Evolutionary conservation across 1,284 basidiomycete genomes (phyloP), one percentile per base, ranked within the genome.

Genomic region (Pterula multifida): DNA sequence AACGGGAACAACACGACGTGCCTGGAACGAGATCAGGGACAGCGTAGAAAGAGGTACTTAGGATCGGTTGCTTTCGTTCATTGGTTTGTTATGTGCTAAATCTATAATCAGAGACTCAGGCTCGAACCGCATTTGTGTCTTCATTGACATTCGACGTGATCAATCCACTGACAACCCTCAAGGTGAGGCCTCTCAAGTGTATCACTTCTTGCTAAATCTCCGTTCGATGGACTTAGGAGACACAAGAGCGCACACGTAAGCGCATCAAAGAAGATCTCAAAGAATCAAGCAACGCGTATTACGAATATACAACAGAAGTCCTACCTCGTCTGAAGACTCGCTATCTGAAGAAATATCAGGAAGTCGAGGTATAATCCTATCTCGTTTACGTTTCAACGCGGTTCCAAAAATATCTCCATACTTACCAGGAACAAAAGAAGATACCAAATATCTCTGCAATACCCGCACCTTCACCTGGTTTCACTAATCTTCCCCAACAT

Each of bases 211-310:
- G 36, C 22, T 45, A 45, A 50, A 49, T 47, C 56, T 12, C 9
- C 9, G 9, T 50, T 49, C 26, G 3, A 28, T 52, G 2, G 15
- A n/a, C 46, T 22, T 17, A 90, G 83, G 90, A 92, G 55, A 85
- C 83, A 4, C 90, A 94, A 69, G 85, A 88, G 50, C 78, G 90
- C 36, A 92, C 90, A 23, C 76, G 87, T 25, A 88, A 87, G 62
- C 80, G 88, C n/a, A 86, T 95, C 61, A 86, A 85, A 58, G 90
- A 93, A 56, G 90, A 92, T 60, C 66, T 92, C 54, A 92, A 90
- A 63, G 76, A 78, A 4, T 88, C 90, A 0, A 71, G 72, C 13
- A 58, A 65, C 52, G 77, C 81, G 17, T 90, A 93, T 65, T 74
- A 75, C 25, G 90, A 93, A 21, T 90, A 84, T 61, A 81, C 81